A percentile compares a stretch with the other conserved stretches of the same genome.
Conservation (phyloP, 768 basidiomycete genomes). For the Termitomyces titanicus region DNA sequence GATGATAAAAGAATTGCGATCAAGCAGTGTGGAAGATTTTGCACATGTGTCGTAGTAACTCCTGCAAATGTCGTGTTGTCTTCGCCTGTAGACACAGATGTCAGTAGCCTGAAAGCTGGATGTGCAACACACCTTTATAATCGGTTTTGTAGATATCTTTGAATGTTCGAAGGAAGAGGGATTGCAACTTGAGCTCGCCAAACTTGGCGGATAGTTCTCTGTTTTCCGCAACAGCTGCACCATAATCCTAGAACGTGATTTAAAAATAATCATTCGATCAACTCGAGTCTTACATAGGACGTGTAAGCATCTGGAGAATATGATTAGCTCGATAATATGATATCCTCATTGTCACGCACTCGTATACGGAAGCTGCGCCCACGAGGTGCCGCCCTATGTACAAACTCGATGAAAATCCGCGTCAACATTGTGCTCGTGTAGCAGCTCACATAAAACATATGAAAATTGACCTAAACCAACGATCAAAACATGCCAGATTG, state of each 20-base stretch:
- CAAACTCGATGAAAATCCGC: not conserved
- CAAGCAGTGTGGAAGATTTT: slow-evolving; percentile 13
- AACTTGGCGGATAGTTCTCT: slow-evolving; percentile 13
- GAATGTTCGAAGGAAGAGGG: slow-evolving; percentile 15
- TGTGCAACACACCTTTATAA: slow-evolving; percentile 6
- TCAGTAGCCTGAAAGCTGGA: not conserved
- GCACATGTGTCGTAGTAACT: slow-evolving; percentile 14
- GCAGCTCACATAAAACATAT: slow-evolving; percentile 15
- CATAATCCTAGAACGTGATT: slow-evolving; percentile 12
- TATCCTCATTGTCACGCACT: slow-evolving; percentile 1
- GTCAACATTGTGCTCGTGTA: not conserved
- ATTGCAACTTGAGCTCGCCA: slow-evolving; percentile 15
- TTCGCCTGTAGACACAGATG: slow-evolving; percentile 1
- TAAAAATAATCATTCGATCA: not conserved
- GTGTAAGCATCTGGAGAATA: slow-evolving; percentile 12
- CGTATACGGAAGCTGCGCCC: slow-evolving; percentile 15
- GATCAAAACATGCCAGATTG: not conserved
- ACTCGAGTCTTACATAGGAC: slow-evolving; percentile 8
- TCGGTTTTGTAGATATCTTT: slow-evolving; percentile 11
- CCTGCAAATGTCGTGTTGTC: slow-evolving; percentile 15
- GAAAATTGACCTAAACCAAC: slow-evolving; percentile 9
- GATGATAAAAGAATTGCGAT: slow-evolving; percentile 13
- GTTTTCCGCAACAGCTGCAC: slow-evolving; percentile 13
- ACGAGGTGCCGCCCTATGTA: slow-evolving; percentile 13
- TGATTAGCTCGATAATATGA: not conserved